Percentiles rank a stretch among this genome's conserved stretches.
Evolutionary conservation across 2,329 filamentous ascomycete genomes (phyloP).

Genomic region (Cladosporium sp.): DNA sequence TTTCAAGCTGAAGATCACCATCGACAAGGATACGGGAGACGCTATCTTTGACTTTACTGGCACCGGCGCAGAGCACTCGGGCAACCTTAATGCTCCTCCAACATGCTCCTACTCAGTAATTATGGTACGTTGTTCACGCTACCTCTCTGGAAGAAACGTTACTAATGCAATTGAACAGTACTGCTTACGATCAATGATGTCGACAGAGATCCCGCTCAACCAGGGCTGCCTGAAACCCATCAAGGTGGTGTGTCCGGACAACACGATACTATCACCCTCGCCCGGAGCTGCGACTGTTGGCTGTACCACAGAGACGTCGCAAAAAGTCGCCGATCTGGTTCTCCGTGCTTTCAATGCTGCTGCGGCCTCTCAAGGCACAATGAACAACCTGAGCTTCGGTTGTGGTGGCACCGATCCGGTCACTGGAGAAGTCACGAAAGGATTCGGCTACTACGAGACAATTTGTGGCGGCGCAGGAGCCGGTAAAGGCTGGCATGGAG

Average conservation of each 20-base stretch:
- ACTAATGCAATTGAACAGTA: conserved; percentile 52
- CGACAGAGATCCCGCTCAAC: conserved; percentile 46
- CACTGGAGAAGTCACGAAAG: conserved; percentile 19
- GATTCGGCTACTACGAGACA: conserved; percentile 35
- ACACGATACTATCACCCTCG: conserved; percentile 28
- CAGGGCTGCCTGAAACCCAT: conserved; percentile 31
- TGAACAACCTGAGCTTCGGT: conserved; percentile 31
- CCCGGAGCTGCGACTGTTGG: conserved; percentile 27
- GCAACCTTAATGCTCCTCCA: conserved; percentile 55
- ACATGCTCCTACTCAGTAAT: conserved; percentile 37
- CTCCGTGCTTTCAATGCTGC: conserved; percentile 30
- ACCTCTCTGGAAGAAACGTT: background rate
- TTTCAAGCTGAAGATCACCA: conserved; percentile 33
- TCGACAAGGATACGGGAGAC: conserved; percentile 29
- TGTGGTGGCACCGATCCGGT: conserved; percentile 34
- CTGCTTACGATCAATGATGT: conserved; percentile 29
- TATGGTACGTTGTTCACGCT: conserved; percentile 12
- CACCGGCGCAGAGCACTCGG: conserved; percentile 64
- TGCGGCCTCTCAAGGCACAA: conserved; percentile 30
- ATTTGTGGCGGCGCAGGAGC: conserved; percentile 35
- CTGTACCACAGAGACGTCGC: conserved; percentile 30
- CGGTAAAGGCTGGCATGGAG: conserved; percentile 31
- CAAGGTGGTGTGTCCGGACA: conserved; percentile 25
- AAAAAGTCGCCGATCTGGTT: conserved; percentile 32
- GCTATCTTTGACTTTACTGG: conserved; percentile 40